Evolutionary conservation across 768 basidiomycete species (phyloP).

Genomic region (Omphalotus guepiniiformis): DNA sequence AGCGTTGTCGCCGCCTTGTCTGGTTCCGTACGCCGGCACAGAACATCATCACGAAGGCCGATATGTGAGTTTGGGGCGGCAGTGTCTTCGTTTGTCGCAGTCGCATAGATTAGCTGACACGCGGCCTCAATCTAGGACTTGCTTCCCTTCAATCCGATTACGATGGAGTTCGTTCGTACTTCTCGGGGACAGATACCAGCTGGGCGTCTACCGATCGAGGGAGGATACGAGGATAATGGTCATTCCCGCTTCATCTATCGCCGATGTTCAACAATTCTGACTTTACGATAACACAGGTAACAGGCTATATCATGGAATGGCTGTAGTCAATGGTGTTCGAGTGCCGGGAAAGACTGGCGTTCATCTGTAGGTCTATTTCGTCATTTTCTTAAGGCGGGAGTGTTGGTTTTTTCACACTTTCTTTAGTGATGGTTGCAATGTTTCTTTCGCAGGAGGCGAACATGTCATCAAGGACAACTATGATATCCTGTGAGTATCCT

Average conservation of each 20-base stretch:
- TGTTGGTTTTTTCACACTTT: neutral
- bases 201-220: slow-evolving; percentile 55
- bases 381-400: slow-evolving; percentile 6
- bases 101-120: too few species aligned
- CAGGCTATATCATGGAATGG: slow-evolving; percentile 67
- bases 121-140: slow-evolving; percentile 43
- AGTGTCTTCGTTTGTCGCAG: too few species aligned
- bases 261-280: neutral
- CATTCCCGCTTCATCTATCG: neutral
- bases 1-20: slow-evolving; percentile 44
- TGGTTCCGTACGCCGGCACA: slow-evolving; percentile 59
- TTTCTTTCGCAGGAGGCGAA: slow-evolving; percentile 45
- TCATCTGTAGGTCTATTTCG: slow-evolving; percentile 50
- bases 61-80: slow-evolving; percentile 33
- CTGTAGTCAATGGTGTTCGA: slow-evolving; percentile 40
- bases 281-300: slow-evolving; percentile 20
- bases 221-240: slow-evolving; percentile 68
- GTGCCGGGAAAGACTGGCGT: slow-evolving; percentile 75
- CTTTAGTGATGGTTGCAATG: slow-evolving; percentile 37
- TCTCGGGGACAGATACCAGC: slow-evolving; percentile 55
- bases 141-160: slow-evolving; percentile 58
- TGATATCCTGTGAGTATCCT: slow-evolving; percentile 41
- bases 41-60: slow-evolving; percentile 62
- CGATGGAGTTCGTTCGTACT: slow-evolving; percentile 74
- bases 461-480: slow-evolving; percentile 36